Evolutionary conservation across 148 eudicot species (phyloP), one percentile per base, ranked within the genome.

Genomic region (Amaranthus palmeri): DNA sequence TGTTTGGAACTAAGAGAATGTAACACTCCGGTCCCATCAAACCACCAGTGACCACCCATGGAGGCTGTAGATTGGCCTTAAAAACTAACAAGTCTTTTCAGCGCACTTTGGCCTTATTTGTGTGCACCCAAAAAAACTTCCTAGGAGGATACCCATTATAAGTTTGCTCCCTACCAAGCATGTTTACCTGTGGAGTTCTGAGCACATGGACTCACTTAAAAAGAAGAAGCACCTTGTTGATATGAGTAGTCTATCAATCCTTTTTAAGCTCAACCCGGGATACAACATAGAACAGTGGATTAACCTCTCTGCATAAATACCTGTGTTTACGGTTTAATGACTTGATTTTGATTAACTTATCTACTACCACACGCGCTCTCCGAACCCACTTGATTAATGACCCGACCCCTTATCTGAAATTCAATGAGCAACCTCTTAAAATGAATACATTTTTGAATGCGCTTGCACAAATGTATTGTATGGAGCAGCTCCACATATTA

Each of bases 371-470:
- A 25, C 1, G 36, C 36, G 2, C 36, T 60, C 43, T 25, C 72
- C 50, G 50, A 42, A 63, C 71, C 79, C 58, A 63, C 54, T 36
- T 47, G 8, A 57, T 55, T 69, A 53, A 61, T 69, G 12, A 14
- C 45, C 9, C 18, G 18, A 5, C 40, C 17, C n/a, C n/a, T 65
- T 18, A 40, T 36, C 51, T 46, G 55, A 56, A 40, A 48, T 18
- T 25, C 36, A 2, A 2, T 42, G 59, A 47, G 52, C 12, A 49
- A n/a, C 54, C 6, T 59, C 55, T 66, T 67, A 13, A 41, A 53
- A 9, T 12, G 71, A 46, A 62, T 45, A 46, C 44, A 10, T 15
- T 65, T 25, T 77, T 43, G 13, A 54, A 72, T 69, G 46, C 45
- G 68, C 45, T 18, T 53, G 3, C 71, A 51, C 61, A 68, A 69